Evolutionary conservation across 768 basidiomycete species (phyloP).

Genomic region (Auriscalpium vulgare): DNA sequence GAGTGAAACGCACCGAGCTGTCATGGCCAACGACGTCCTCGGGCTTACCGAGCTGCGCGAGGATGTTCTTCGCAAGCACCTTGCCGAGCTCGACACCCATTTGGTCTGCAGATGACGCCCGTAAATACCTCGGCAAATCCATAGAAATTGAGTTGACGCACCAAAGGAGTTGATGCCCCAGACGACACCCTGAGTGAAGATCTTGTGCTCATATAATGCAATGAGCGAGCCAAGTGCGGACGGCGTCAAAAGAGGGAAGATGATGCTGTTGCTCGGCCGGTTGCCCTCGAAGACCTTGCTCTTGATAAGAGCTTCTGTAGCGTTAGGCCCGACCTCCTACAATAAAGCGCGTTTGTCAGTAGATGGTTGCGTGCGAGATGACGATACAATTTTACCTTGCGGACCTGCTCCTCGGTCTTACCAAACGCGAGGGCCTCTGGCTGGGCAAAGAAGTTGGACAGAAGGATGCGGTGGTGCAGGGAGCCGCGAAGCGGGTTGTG

Average conservation of each 20-base stretch:
- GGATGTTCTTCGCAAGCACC: slow-evolving; percentile 92
- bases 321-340: slow-evolving; percentile 53
- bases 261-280: slow-evolving; percentile 90
- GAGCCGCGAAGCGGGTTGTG: slow-evolving; percentile 82
- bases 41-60: slow-evolving; percentile 77
- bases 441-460: slow-evolving; percentile 98
- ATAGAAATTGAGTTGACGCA: slow-evolving; percentile 25
- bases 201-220: slow-evolving; percentile 96
- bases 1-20: slow-evolving; percentile 46
- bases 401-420: slow-evolving; percentile 87
- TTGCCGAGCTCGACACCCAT: slow-evolving; percentile 99
- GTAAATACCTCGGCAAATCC: background rate
- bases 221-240: slow-evolving; percentile 83
- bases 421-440: slow-evolving; percentile 97
- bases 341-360: background rate
- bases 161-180: slow-evolving; percentile 99
- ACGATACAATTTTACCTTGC: slow-evolving; percentile 20
- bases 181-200: slow-evolving; percentile 93
- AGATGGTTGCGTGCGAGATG: background rate
- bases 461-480: slow-evolving; percentile 94
- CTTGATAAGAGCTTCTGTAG: slow-evolving; percentile 83
- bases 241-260: slow-evolving; percentile 92
- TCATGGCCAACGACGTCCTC: slow-evolving; percentile 83
- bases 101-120: slow-evolving; percentile 55
- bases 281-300: slow-evolving; percentile 98